These are phyloP conservation scores for Aspergillus mulundensis DNA, from an alignment of 495 filamentous ascomycete species.

Conservation along the genomic window DNA sequence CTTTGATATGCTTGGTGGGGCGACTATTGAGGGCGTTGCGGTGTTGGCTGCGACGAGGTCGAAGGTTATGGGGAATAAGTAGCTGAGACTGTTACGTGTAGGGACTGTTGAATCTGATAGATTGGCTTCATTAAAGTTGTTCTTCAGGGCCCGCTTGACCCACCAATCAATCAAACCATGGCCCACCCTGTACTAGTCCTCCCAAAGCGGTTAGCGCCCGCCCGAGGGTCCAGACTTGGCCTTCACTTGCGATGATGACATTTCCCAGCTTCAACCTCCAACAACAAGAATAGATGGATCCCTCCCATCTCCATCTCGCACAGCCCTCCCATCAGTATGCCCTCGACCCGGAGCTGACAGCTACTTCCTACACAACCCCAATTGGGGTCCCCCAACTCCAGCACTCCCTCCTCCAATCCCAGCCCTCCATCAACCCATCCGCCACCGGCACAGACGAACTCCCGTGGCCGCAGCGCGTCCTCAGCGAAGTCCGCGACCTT, in stretches of 20 bases:
- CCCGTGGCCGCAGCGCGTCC: slow-evolving; percentile 83
- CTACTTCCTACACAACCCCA: neutral
- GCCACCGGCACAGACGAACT: slow-evolving; percentile 52
- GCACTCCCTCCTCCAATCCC: slow-evolving; percentile 15
- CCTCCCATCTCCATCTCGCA: slow-evolving; percentile 4
- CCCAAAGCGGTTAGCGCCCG: neutral
- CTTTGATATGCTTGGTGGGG: neutral
- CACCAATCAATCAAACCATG: neutral
- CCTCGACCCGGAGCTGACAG: slow-evolving; percentile 4
- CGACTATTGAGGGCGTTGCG: neutral
- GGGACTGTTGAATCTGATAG: too few species aligned
- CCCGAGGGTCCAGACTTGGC: neutral
- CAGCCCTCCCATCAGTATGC: slow-evolving; percentile 4
- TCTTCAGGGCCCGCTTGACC: too few species aligned
- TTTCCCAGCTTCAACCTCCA: too few species aligned
- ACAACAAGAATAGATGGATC: too few species aligned
- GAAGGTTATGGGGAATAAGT: too few species aligned
- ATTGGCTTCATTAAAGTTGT: too few species aligned
- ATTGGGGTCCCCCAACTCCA: slow-evolving; percentile 18
- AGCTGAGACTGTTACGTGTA: too few species aligned
- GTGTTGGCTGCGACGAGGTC: neutral
- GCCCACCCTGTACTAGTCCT: neutral
- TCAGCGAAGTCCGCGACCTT: slow-evolving; percentile 88
- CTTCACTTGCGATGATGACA: neutral
- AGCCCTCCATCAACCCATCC: slow-evolving; percentile 45